A percentile compares a stretch with the other conserved stretches of the same genome.
phyloP scores from a whole-genome alignment of 2,329 filamentous ascomycete species.

The Uncinocarpus reesii region DNA sequence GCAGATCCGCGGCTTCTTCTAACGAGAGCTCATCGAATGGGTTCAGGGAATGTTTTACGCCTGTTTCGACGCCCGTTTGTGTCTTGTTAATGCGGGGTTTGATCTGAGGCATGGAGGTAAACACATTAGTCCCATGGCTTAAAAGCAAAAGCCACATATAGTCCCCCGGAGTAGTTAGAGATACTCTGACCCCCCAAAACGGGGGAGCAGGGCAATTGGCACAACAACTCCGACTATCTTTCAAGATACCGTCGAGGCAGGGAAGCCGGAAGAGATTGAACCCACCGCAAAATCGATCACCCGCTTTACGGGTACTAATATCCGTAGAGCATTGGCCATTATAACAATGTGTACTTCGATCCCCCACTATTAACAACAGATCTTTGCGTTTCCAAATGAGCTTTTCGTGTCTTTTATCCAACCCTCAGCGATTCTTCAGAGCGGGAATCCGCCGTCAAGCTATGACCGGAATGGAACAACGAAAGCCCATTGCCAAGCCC shows the following conservation, averaged over 20 bases:
- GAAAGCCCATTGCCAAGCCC: conserved; percentile 7
- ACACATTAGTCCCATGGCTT: conserved; percentile 1
- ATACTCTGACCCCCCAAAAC: conserved; percentile 2
- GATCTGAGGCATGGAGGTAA: conserved; percentile 38
- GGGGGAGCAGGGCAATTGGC: background rate
- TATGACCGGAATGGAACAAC: conserved; percentile 5
- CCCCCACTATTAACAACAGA: background rate
- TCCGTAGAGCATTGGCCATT: conserved; percentile 49
- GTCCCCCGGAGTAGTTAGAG: background rate
- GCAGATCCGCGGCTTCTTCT: conserved; percentile 89
- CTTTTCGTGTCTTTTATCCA: background rate
- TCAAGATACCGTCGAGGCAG: background rate
- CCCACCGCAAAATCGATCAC: conserved; percentile 78
- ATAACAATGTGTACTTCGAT: conserved; percentile 14
- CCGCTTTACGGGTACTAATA: conserved; percentile 71
- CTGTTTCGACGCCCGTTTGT: conserved; percentile 81
- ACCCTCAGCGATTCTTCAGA: background rate
- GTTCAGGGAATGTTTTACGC: conserved; percentile 97
- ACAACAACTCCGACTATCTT: background rate
- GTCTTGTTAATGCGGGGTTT: conserved; percentile 61
- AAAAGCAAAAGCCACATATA: background rate
- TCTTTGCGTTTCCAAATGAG: background rate
- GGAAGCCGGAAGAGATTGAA: conserved; percentile 15
- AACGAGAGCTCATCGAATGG: conserved; percentile 97
- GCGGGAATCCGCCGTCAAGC: conserved; percentile 4